A percentile compares a stretch with the other conserved stretches of the same genome.
Evolutionary conservation across 2,329 filamentous ascomycete species (phyloP).

Genomic region (Xylaria sp.): DNA sequence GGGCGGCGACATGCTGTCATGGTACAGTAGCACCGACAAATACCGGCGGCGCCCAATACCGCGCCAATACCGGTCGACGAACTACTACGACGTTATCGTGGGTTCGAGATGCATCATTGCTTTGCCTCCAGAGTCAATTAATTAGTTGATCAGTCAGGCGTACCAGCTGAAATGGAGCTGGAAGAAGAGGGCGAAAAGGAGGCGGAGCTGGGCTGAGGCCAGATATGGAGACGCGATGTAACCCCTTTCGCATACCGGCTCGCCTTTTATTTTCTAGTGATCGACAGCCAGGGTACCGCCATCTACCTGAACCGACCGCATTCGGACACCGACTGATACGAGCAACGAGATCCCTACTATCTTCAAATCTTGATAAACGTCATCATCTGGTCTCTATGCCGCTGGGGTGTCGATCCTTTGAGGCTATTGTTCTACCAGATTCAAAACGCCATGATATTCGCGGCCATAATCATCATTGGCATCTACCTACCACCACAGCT

Average conservation of each 20-base stretch:
- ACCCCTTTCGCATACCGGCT: constrained; percentile 34
- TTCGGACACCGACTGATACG: constrained; percentile 37
- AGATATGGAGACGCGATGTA: constrained; percentile 26
- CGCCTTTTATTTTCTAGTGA: constrained; percentile 20
- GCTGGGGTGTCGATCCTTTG: constrained; percentile 17
- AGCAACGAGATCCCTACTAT: constrained; percentile 3
- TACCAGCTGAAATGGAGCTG: constrained; percentile 34
- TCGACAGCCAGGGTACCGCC: constrained; percentile 21
- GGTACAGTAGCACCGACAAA: constrained; percentile 35
- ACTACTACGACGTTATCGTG: constrained; percentile 15
- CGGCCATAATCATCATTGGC: background rate
- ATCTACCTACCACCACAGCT: background rate
- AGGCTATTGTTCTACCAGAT: constrained; percentile 7
- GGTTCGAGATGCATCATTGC: constrained; percentile 5
- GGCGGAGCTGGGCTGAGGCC: constrained; percentile 35
- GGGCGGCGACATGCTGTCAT: constrained; percentile 19
- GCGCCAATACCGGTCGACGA: constrained; percentile 15
- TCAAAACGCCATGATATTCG: background rate
- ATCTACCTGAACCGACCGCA: constrained; percentile 23
- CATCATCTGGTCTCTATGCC: constrained; percentile 12
- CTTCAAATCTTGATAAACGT: constrained; percentile 7
- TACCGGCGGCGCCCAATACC: constrained; percentile 10
- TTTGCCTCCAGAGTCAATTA: constrained; percentile 14
- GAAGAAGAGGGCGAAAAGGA: constrained; percentile 28
- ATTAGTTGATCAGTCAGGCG: constrained; percentile 26